Percentiles rank a stretch among this genome's conserved stretches.
phyloP scores from a whole-genome alignment of 441 rosid genomes.

The Codiaeum variegatum region DNA sequence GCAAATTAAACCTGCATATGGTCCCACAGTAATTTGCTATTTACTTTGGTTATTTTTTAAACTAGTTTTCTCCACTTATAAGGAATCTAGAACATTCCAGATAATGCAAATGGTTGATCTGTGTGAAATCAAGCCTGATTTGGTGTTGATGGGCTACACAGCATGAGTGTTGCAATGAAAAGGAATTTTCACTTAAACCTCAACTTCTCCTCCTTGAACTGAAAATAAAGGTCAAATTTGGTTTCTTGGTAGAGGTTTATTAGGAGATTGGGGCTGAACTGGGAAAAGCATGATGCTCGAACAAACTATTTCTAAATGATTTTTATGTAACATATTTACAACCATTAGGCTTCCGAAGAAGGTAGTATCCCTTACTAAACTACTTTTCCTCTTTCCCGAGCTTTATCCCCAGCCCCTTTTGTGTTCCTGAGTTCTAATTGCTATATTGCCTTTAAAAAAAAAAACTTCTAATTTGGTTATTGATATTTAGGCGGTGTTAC shows the following conservation, averaged over 20 bases:
- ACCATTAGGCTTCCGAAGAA: background rate
- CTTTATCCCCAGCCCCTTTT: background rate
- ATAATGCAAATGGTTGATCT: background rate
- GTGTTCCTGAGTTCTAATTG: conserved; percentile 14
- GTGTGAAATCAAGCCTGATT: background rate
- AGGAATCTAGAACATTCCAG: background rate
- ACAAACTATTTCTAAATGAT: background rate
- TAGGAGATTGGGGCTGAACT: background rate
- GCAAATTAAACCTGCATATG: background rate
- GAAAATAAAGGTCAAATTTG: background rate
- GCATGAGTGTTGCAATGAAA: background rate
- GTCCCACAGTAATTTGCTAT: background rate
- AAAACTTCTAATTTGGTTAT: conserved; percentile 25
- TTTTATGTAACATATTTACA: background rate
- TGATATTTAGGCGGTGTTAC: conserved; percentile 56
- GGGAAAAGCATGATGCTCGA: background rate
- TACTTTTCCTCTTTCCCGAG: background rate
- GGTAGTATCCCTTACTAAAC: background rate
- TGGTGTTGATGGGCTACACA: background rate
- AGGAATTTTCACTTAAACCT: background rate
- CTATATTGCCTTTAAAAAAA: conserved; percentile 5
- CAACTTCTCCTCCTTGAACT: background rate
- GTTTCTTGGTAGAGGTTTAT: background rate
- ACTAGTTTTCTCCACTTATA: background rate
- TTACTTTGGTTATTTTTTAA: background rate